Evolutionary conservation across 2,329 filamentous ascomycete species (phyloP), one percentile per base, ranked within the genome.

Genomic region (Penicillium sp.): DNA sequence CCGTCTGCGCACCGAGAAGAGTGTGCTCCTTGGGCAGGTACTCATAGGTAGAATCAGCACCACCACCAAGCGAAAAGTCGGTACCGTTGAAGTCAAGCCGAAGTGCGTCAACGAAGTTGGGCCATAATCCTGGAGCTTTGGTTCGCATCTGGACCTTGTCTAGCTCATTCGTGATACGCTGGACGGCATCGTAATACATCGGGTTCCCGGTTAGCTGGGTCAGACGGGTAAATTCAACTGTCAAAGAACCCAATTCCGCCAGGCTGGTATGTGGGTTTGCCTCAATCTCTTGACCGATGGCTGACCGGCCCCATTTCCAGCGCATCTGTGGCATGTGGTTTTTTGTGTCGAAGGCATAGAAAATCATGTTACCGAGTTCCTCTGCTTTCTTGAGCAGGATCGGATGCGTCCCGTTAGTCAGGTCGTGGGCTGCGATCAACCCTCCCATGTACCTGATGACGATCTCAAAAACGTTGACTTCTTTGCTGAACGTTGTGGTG

Each of bases 361-460:
- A 91, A 15, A 96, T 79, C 61, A 96, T 83, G 62, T 93, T 89
- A 35, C 85, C 91, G 15, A 94, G 82, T 72, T 93, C 88, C n/a
- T 86, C 81, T 0, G 91, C 89, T 75, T 95, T 94, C 56, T 86
- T 82, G 20, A 95, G 79, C 14, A 96, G 78, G 27, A 89, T 79
- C 22, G 82, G 78, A 67, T 96, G 88, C 57, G 79, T 79, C 1
- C 82, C 85, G n/a, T 85, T 85, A 54, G 89, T 92, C 53, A 97
- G 80, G 74, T 97, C 93, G 71, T 93, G 95, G 14, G 92, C 92
- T 25, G 85, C 86, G 45, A 97, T 69, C 35, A 97, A 79, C 1
- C 93, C 93, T 25, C 93, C 93, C 12, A 97, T 81, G 67, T 97
- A 96, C 51, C 93, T 85, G 67, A 97, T 97, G 18, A 87, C 90